Evolutionary conservation across 495 filamentous ascomycete species (phyloP), one percentile per base, ranked within the genome.

Genomic region (Letharia columbiana): DNA sequence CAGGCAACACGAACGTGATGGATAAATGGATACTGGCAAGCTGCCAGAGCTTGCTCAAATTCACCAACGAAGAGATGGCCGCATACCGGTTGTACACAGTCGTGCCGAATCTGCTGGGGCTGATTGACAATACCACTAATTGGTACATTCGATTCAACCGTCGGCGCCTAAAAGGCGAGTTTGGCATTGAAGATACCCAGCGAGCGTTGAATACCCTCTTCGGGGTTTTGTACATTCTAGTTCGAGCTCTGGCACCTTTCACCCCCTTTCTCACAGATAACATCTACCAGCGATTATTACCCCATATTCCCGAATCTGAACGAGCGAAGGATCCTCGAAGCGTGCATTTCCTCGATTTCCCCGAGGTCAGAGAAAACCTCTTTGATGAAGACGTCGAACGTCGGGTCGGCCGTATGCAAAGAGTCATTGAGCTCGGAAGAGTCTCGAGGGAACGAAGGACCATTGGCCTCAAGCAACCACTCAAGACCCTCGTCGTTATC

Each of bases 131-230:
- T 76, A 90, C 90, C 9, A 98, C 94, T 3, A 98, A 98, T 77
- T 98, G 95, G 95, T 98, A 98, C 76, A 98, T 98, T 73, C 86
- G 93, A n/a, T 96, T 98, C 81, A 98, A 98, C 80, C 86, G 94
- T 41, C 91, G 91, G 75, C 88, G 94, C 28, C 80, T 98, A 63
- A 98, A 98, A 86, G 94, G 94, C 64, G 92, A 95, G 76, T 60
- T 68, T 49, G 93, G 93, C 18, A 75, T 89, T 17, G 84, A 95
- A 56, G 94, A 98, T 71, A 98, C 94, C 37, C 76, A 87, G 63
- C 90, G 96, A 74, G 94, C 94, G 13, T 80, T 98, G 62, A 96
- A 97, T 75, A 94, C 94, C 11, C 86, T 98, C n/a, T 98, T 96
- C 70, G 93, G 97, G 78, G 91, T 96, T 61, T 81, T 98, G 15